A percentile compares a stretch with the other conserved stretches of the same genome.
These are phyloP conservation scores for Sugiyamaella americana DNA, from an alignment of 805 yeast species.

Conservation along the genomic window DNA sequence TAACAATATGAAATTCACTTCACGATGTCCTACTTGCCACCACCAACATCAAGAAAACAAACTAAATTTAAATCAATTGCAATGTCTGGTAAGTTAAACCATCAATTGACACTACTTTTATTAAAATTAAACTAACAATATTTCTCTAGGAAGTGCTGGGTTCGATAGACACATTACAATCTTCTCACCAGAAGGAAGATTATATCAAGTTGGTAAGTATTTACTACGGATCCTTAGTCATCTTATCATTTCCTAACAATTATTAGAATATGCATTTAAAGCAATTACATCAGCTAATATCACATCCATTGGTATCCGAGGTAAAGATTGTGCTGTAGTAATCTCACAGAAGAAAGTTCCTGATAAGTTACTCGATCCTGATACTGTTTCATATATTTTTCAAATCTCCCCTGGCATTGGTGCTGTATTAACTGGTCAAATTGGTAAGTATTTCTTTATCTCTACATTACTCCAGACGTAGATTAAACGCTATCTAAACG, in stretches of 20 bases:
- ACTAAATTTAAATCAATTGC: background rate
- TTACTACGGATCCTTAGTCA: background rate
- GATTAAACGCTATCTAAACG: too few species aligned
- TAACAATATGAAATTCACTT: too few species aligned
- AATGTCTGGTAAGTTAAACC: background rate
- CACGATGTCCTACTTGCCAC: too few species aligned
- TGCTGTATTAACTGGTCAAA: constrained; percentile 85
- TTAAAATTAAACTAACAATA: background rate
- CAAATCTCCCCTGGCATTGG: constrained; percentile 77
- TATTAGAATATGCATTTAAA: constrained; percentile 89
- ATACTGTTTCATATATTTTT: constrained; percentile 81
- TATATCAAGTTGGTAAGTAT: constrained; percentile 67
- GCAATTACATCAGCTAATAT: constrained; percentile 91
- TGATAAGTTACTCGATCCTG: constrained; percentile 84
- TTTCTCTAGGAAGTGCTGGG: constrained; percentile 67
- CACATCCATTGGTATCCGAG: constrained; percentile 82
- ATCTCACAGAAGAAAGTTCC: constrained; percentile 95
- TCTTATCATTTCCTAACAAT: too few species aligned
- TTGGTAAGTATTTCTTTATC: constrained; percentile 13
- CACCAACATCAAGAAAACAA: too few species aligned
- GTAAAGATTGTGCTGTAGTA: constrained; percentile 79
- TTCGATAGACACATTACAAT: constrained; percentile 98
- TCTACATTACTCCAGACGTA: too few species aligned
- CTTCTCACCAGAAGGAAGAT: constrained; percentile 93
- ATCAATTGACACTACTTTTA: background rate